Base-by-base conservation (phyloP, 345 rosid genomes). In the Rhizophora apiculata region DNA sequence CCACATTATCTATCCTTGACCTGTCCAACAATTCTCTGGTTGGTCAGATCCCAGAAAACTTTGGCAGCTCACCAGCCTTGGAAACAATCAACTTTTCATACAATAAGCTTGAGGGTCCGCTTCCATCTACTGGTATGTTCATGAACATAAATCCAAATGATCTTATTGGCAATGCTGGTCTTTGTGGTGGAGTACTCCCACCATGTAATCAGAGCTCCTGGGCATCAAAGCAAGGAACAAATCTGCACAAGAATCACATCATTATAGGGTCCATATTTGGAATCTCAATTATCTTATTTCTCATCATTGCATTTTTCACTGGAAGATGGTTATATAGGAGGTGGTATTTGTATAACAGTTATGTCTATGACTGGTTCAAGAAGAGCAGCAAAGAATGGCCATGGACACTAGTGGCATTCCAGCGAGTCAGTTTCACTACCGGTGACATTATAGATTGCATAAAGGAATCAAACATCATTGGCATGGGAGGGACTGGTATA, bases 401-500 rank as follows among this genome's bases (percentile, higher is more conserved):
- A 8, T 93, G 98, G 98, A 81, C 91, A 48, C 80, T 93, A 3
- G 88, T 90, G 29, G 91, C 96, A 34, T 90, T 93, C 84, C 98
- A 93, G 75, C 81, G 93, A 65, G 72, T 88, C 18, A 78, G 81
- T 60, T 93, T 93, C 82, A 88, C 91, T 0, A 88, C 90, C 39
- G 78, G 70, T 34, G 98, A 93, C 71, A 85, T 93, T 64, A 79
- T 93, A 60, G 63, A 85, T 52, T 88, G 87, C 79, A 86, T 90
- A 68, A 87, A 85, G 67, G 98, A 93, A 67, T 78, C 95, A 55
- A 93, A 93, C 71, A 77, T 93, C 67, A 79, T 93, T 0, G 96
- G 96, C 74, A 90, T 88, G 93, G 96, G 98, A 15, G 98, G 95
- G n/a, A 84, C 91, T 7, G 98, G 96, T 37, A 76, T 90, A 49